Conservation (phyloP, 306 rosid species). For the Cucumis hystrix region DNA sequence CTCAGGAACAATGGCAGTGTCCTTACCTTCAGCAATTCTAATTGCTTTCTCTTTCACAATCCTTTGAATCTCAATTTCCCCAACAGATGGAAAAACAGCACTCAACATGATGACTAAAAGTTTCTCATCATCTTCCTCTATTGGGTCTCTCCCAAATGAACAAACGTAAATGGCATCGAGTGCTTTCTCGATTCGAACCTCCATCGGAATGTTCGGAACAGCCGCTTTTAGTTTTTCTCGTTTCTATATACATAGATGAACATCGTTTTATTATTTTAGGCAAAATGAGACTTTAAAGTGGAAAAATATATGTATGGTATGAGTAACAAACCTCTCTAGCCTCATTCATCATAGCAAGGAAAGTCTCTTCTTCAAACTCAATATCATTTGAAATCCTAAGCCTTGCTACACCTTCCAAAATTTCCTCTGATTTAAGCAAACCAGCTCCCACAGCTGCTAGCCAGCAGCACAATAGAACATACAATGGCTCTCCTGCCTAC, state of each 20-base stretch:
- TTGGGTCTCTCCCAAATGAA: slow-evolving; percentile 52
- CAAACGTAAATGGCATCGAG: slow-evolving; percentile 72
- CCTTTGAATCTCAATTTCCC: slow-evolving; percentile 39
- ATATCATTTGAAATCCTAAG: slow-evolving; percentile 64
- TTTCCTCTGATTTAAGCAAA: slow-evolving; percentile 88
- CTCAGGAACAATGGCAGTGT: slow-evolving; percentile 22
- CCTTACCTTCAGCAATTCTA: slow-evolving; percentile 52
- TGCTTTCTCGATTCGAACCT: slow-evolving; percentile 63
- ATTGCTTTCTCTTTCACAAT: slow-evolving; percentile 40
- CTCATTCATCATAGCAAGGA: slow-evolving; percentile 66
- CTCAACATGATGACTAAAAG: slow-evolving; percentile 41
- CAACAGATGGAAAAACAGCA: slow-evolving; percentile 54
- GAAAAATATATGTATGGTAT: background rate
- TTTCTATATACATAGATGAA: slow-evolving; percentile 42
- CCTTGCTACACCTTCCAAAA: slow-evolving; percentile 81
- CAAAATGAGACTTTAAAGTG: background rate
- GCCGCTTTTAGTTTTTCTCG: slow-evolving; percentile 45
- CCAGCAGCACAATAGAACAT: slow-evolving; percentile 80
- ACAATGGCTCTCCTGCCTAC: slow-evolving; percentile 78
- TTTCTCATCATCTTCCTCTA: slow-evolving; percentile 54
- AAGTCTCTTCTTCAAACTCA: slow-evolving; percentile 83
- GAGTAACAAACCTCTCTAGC: slow-evolving; percentile 53
- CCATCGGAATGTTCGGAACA: slow-evolving; percentile 49
- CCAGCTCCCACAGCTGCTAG: slow-evolving; percentile 88
- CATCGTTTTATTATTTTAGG: background rate